phyloP scores from a whole-genome alignment of 179 eudicot species.

The Vitellaria paradoxa region DNA sequence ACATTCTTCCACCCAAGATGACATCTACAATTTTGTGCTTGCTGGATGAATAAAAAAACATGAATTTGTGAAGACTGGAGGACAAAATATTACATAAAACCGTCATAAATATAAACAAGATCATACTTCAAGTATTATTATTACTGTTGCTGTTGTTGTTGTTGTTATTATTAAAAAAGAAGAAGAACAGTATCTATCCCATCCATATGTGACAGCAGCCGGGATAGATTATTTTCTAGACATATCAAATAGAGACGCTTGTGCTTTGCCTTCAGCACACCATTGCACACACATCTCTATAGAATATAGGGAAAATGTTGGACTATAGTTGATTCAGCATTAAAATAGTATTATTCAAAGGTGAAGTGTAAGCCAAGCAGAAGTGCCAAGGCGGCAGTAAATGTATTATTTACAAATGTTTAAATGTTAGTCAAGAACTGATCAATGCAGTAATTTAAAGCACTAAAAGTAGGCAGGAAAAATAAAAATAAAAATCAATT shows the following conservation, averaged over 20 bases:
- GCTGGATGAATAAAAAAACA: background rate
- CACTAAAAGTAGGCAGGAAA: background rate
- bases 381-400: background rate
- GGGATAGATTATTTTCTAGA: too few species aligned
- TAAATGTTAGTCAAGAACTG: background rate
- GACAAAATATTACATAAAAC: background rate
- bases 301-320: too few species aligned
- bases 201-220: too few species aligned
- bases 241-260: too few species aligned
- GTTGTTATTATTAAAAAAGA: too few species aligned
- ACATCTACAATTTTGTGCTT: background rate
- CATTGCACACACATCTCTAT: too few species aligned
- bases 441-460: background rate
- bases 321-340: background rate
- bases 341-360: background rate
- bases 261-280: too few species aligned
- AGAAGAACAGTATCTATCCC: too few species aligned
- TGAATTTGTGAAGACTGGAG: background rate
- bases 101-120: background rate
- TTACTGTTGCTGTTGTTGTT: too few species aligned
- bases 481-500: background rate
- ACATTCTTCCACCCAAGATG: conserved; percentile 11
- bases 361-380: background rate
- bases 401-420: background rate
- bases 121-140: background rate